phyloP scores from a whole-genome alignment of 1,284 basidiomycete species.

The Ustilago esculenta region DNA sequence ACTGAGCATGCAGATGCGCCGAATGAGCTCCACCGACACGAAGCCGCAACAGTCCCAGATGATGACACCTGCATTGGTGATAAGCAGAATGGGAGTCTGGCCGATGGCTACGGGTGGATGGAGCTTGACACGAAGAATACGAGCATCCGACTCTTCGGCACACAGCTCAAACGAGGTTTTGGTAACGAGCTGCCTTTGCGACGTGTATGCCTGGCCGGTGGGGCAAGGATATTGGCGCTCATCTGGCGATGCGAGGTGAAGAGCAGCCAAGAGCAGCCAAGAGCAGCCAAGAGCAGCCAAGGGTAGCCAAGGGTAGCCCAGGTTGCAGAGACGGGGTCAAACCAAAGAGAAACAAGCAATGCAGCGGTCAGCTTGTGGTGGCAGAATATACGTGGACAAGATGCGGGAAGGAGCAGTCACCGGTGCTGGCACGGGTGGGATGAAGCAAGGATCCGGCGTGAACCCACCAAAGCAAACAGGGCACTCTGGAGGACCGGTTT shows the following conservation, averaged over 20 bases:
- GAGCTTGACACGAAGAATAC: constrained; percentile 31
- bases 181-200: constrained; percentile 19
- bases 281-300: too few species aligned
- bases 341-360: too few species aligned
- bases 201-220: constrained; percentile 28
- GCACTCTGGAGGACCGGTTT: constrained; percentile 23
- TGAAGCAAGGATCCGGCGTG: neutral
- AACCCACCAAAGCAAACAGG: constrained; percentile 35
- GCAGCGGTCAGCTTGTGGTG: too few species aligned
- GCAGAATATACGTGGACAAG: neutral
- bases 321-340: too few species aligned
- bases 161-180: constrained; percentile 24
- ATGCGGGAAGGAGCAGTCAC: neutral
- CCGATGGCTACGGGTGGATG: constrained; percentile 36
- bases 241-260: constrained; percentile 4
- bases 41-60: constrained; percentile 43
- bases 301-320: too few species aligned
- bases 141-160: constrained; percentile 28
- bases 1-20: constrained; percentile 16
- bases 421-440: neutral
- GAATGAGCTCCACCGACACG: constrained; percentile 25
- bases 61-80: constrained; percentile 19
- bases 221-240: constrained; percentile 31
- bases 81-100: constrained; percentile 33
- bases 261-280: too few species aligned